phyloP scores from a whole-genome alignment of 2,329 filamentous ascomycete genomes.

The Lachnellula subtilissima region DNA sequence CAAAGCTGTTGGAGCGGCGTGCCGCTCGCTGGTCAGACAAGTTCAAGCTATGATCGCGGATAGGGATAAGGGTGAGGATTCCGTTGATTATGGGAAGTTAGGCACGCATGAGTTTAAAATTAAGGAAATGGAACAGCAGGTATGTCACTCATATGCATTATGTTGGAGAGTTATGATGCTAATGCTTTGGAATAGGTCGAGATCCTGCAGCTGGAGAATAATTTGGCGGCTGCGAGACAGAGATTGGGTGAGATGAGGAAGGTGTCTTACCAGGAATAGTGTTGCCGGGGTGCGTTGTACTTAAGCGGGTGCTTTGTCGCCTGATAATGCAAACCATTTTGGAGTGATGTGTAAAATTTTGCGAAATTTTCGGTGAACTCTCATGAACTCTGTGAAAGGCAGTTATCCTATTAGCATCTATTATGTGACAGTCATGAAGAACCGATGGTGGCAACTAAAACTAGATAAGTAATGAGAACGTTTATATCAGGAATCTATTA shows the following conservation, averaged over 20 bases:
- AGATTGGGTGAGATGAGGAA: conserved; percentile 88
- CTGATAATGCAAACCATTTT: neutral
- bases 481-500: too few species aligned
- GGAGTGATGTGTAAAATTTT: too few species aligned
- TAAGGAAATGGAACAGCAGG: conserved; percentile 98
- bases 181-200: conserved; percentile 63
- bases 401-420: too few species aligned
- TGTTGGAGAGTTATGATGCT: conserved; percentile 5
- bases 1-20: conserved; percentile 88
- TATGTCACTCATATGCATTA: conserved; percentile 41
- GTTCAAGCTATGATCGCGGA: conserved; percentile 93
- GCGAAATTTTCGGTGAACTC: too few species aligned
- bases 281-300: neutral
- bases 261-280: conserved; percentile 30
- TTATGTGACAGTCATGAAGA: too few species aligned
- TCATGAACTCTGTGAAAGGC: too few species aligned
- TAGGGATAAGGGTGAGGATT: conserved; percentile 74
- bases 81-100: conserved; percentile 81
- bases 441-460: too few species aligned
- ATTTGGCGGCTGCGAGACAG: conserved; percentile 70
- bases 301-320: neutral
- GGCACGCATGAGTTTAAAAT: conserved; percentile 98
- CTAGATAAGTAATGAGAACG: too few species aligned
- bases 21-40: conserved; percentile 80
- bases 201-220: conserved; percentile 91